Conservation (phyloP, 768 basidiomycete genomes). For the Collybia nuda region DNA sequence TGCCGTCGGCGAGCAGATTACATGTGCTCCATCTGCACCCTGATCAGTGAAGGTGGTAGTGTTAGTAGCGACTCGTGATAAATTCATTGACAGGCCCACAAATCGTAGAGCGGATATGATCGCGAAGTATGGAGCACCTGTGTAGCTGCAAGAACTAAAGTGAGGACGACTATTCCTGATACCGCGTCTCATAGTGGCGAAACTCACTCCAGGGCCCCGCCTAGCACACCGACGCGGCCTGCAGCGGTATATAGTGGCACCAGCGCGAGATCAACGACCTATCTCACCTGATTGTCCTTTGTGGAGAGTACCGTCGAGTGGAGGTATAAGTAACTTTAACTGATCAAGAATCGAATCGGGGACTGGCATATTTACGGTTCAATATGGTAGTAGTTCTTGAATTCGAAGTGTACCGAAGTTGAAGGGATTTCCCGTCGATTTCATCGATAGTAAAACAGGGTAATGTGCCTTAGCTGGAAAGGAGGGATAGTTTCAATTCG, state of each 20-base stretch:
- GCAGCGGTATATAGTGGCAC: not conserved
- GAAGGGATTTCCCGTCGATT: no score
- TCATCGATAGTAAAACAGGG: no score
- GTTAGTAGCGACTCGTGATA: not conserved
- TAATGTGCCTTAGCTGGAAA: no score
- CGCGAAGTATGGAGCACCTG: constrained; percentile 95
- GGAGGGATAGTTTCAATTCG: no score
- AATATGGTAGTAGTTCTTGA: not conserved
- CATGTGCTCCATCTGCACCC: constrained; percentile 95
- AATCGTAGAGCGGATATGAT: constrained; percentile 87
- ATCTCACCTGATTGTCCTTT: constrained; percentile 88
- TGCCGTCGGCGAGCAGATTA: constrained; percentile 93
- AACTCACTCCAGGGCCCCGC: constrained; percentile 87
- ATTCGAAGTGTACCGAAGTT: no score
- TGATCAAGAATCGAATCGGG: constrained; percentile 65
- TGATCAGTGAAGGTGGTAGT: constrained; percentile 20
- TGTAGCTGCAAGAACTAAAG: constrained; percentile 59
- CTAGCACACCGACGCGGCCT: constrained; percentile 92
- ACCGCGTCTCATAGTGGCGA: not conserved
- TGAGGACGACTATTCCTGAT: not conserved
- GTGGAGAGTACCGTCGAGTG: constrained; percentile 83
- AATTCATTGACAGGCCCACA: constrained; percentile 37
- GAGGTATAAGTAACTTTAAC: constrained; percentile 83
- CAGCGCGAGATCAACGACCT: not conserved
- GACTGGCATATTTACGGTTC: constrained; percentile 48